Evolutionary conservation across 2,329 filamentous ascomycete species (phyloP), one percentile per base, ranked within the genome.

Genomic region (Hortaea sp.): DNA sequence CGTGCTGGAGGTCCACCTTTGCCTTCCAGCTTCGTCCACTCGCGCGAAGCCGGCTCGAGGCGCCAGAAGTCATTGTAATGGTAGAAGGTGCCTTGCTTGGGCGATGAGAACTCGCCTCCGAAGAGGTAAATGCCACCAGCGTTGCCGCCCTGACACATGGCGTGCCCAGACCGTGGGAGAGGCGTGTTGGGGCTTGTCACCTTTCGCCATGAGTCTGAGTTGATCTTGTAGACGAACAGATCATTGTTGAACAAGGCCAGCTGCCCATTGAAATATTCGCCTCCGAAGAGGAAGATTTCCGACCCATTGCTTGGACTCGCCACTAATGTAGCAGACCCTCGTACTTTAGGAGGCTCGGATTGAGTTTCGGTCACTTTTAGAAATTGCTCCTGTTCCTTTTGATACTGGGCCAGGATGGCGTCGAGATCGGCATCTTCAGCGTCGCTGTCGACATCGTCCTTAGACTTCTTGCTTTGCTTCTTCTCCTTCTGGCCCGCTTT

Each of bases 41-140:
- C 92, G 57, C 88, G 77, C 6, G 79, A 82, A 6, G 76, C 77
- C 0, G 90, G 85, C 61, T 97, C 89, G 39, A 97, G 76, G 42
- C 84, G 77, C 90, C 92, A 98, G 65, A 98, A 97, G 69, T 97
- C 92, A 60, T 94, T 95, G 70, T 98, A 98, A 67, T 98, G 92
- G 66, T 98, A 95, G 61, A 98, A 98, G 0, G 90, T 97, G 4
- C 92, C 92, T 67, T 97, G 92, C 64, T 95, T 97, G 2, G 92
- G 92, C 29, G 84, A 90, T 48, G 86, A 94, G 66, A 98, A 98
- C 68, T 98, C 92, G 50, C 90, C 92, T 53, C 92, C 92, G 61
- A 97, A 97, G 11, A 98, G 71, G 64, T 94, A 98, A 44, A 97
- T 78, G 31, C 85, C 81, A 52, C 84, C 85, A 11, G 83, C 78